These are phyloP conservation scores for Puccinia polysora DNA, from an alignment of 1,284 basidiomycete species.

Conservation along the genomic window DNA sequence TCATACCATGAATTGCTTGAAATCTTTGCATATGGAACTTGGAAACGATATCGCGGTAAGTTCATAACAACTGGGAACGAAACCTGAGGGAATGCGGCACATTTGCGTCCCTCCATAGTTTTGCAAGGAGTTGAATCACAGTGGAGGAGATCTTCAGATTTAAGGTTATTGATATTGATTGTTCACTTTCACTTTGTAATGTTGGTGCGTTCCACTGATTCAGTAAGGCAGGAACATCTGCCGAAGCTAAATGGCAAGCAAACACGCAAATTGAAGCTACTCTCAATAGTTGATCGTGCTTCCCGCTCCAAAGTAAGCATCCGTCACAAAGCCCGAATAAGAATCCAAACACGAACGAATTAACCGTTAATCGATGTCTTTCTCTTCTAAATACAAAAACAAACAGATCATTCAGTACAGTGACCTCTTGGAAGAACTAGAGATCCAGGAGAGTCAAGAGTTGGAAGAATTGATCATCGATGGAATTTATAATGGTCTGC, in stretches of 20 bases:
- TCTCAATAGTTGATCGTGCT: slow-evolving; percentile 78
- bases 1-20: slow-evolving; percentile 60
- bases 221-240: slow-evolving; percentile 64
- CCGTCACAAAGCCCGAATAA: background rate
- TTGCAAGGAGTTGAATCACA: too few relatives aligned
- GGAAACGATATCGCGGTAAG: slow-evolving; percentile 62
- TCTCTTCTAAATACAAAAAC: slow-evolving; percentile 10
- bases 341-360: background rate
- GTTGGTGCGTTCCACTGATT: background rate
- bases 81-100: slow-evolving; percentile 52
- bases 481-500: slow-evolving; percentile 79
- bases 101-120: slow-evolving; percentile 19
- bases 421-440: slow-evolving; percentile 63
- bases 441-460: slow-evolving; percentile 70
- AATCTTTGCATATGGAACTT: slow-evolving; percentile 83
- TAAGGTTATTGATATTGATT: background rate
- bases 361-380: background rate
- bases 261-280: slow-evolving; percentile 78
- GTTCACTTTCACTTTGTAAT: background rate
- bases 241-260: slow-evolving; percentile 70
- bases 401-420: slow-evolving; percentile 69
- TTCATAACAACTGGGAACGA: too few relatives aligned
- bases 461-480: slow-evolving; percentile 95
- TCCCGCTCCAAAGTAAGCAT: slow-evolving; percentile 62
- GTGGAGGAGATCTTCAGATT: too few relatives aligned